Evolutionary conservation across 2,329 filamentous ascomycete genomes (phyloP), one percentile per base, ranked within the genome.

Genomic region (Botrytis hyacinthi): DNA sequence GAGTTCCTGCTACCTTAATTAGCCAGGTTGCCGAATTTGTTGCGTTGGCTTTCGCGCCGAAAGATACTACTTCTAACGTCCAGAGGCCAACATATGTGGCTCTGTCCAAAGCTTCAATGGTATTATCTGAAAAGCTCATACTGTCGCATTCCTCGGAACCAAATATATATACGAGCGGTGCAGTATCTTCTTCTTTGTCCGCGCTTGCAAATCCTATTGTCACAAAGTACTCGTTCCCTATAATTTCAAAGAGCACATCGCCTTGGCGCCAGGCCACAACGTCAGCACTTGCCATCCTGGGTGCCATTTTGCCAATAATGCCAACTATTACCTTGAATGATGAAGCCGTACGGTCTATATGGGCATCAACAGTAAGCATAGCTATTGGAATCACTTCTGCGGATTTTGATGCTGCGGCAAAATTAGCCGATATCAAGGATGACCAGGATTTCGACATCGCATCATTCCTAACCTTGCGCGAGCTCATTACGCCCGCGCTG

Each of bases 401-500:
- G 4, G 87, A 91, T 69, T 89, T 88, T 70, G 83, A 84, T 72
- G 81, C 82, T 70, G 85, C 86, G 48, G 79, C 84, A 22, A 80
- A 84, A 12, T 82, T 81, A 54, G 72, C 78, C 76, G 80, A 84
- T 3, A 86, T 95, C 51, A 81, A 84, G 4, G 85, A 86, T 14
- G 95, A 99, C 79, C 91, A 98, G 82, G 82, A 85, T 1, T 97
- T 97, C 78, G 96, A 99, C 80, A 92, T 97, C 29, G 79, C 84
- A 1, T 91, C 92, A 0, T 97, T 98, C 80, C 84, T 83, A 44
- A 86, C 87, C 67, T 84, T 98, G 0, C 88, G 90, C 57, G 85
- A 88, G 16, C 86, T 98, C 48, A 90, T 97, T 59, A 91, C 94
- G 7, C 91, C 93, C 0, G 84, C 88, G 2, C 86, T 98, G 0